Evolutionary conservation across 2,329 filamentous ascomycete genomes (phyloP).

Genomic region (Sporothrix inflata): DNA sequence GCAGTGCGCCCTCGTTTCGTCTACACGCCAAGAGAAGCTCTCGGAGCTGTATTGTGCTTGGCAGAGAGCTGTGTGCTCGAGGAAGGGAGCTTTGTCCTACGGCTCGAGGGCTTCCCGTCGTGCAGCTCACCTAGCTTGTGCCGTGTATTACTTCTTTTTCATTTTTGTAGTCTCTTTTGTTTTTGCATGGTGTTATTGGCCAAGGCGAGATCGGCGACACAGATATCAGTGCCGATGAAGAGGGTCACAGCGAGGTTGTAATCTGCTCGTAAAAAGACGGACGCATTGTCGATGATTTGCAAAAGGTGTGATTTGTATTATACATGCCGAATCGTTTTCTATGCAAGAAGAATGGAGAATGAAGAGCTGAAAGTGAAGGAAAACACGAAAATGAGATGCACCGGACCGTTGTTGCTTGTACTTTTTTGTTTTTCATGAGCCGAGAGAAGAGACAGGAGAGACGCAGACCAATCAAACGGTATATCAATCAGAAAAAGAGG

Average conservation of each 20-base stretch:
- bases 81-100: neutral
- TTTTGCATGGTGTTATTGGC: neutral
- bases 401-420: neutral
- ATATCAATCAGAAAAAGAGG: neutral
- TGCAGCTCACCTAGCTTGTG: neutral
- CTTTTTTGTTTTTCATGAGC: neutral
- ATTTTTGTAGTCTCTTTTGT: too few species aligned
- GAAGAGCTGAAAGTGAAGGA: neutral
- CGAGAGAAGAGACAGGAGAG: neutral
- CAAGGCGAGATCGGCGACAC: conserved; percentile 2
- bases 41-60: conserved; percentile 5
- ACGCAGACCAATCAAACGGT: neutral
- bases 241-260: neutral
- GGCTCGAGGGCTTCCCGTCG: neutral
- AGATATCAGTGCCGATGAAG: neutral
- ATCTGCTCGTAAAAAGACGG: neutral
- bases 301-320: conserved; percentile 15
- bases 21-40: conserved; percentile 13
- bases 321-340: neutral
- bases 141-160: neutral
- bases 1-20: neutral
- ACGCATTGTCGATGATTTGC: neutral
- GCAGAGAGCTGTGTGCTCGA: neutral
- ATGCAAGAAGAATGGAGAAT: neutral
- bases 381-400: neutral